Conservation (phyloP, 345 rosid species). For the Arabidopsis suecica region DNA sequence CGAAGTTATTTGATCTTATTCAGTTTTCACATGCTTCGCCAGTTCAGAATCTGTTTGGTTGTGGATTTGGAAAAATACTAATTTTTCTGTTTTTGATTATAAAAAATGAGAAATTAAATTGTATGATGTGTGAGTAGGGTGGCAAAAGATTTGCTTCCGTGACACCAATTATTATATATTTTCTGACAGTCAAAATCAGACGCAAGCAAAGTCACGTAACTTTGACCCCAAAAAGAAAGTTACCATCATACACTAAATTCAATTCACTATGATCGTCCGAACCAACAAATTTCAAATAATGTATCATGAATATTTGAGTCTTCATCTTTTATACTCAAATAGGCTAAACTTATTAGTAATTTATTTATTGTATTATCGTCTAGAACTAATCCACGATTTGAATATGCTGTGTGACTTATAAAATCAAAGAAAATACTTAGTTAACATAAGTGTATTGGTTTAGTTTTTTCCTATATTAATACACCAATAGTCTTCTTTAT, state of each 20-base stretch:
- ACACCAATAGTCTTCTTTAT: neutral
- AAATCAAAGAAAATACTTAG: neutral
- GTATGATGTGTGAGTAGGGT: slow-evolving; percentile 29
- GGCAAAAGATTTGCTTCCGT: slow-evolving; percentile 44
- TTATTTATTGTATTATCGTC: neutral
- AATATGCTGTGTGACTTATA: neutral
- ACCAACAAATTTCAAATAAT: neutral
- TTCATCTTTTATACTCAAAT: neutral
- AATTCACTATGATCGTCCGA: neutral
- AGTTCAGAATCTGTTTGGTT: slow-evolving; percentile 11
- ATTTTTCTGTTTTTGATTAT: neutral
- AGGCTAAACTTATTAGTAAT: neutral
- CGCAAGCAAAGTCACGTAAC: slow-evolving; percentile 33
- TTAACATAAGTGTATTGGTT: neutral
- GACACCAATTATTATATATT: slow-evolving; percentile 31
- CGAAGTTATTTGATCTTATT: neutral
- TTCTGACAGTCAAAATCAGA: slow-evolving; percentile 38
- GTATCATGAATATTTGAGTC: neutral
- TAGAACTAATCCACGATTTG: neutral
- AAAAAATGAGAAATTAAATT: neutral
- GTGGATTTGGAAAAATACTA: slow-evolving; percentile 3
- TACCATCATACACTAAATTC: slow-evolving; percentile 9
- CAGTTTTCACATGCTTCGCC: slow-evolving; percentile 6
- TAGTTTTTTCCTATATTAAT: too few species aligned
- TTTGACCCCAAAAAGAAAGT: slow-evolving; percentile 30